Evolutionary conservation across 129 eudicot species (phyloP).

Genomic region (Flaveria trinervia): DNA sequence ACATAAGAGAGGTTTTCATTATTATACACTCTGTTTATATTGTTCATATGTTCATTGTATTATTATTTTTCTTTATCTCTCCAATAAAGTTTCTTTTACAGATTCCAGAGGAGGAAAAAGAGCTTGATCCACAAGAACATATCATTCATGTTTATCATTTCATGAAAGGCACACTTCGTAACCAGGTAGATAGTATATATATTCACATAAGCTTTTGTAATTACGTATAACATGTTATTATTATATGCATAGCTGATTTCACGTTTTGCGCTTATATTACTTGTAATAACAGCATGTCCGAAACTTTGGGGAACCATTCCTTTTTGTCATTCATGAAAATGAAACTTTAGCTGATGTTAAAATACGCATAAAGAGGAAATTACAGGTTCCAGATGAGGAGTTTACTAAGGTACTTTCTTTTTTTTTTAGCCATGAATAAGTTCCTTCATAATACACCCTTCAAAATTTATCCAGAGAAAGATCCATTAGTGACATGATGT

Average conservation of each 20-base stretch:
- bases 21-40: no score
- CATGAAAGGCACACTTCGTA: conserved; percentile 51
- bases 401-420: conserved; percentile 59
- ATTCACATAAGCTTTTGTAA: background rate
- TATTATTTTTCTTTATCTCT: no score
- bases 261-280: background rate
- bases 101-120: conserved; percentile 83
- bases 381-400: conserved; percentile 83
- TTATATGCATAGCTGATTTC: background rate
- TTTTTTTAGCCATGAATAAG: background rate
- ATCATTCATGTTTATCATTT: conserved; percentile 75
- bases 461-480: background rate
- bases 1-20: no score
- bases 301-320: conserved; percentile 79
- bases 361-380: conserved; percentile 63
- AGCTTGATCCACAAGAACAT: conserved; percentile 59
- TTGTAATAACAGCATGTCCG: conserved; percentile 43
- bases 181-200: conserved; percentile 36
- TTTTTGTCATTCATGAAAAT: conserved; percentile 70
- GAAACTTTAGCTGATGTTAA: conserved; percentile 69
- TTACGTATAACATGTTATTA: background rate
- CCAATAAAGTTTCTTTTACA: conserved; percentile 20
- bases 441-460: background rate
- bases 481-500: background rate
- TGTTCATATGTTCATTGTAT: no score